Base-by-base conservation (phyloP, 2,329 filamentous ascomycete species). In the Fusarium odoratissimum region DNA sequence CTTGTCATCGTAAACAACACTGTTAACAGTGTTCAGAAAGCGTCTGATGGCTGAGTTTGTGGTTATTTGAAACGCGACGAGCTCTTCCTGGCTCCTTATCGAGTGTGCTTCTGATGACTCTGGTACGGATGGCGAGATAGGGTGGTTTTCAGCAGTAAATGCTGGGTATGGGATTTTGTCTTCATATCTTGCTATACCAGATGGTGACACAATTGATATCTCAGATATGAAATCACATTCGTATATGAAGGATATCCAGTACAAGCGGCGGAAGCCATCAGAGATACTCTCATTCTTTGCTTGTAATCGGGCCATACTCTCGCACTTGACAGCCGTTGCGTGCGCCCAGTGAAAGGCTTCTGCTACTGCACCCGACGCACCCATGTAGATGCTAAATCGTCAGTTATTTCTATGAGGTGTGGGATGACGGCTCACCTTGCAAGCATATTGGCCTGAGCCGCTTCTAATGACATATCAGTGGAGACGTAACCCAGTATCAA, bases 221-320 rank as follows among this genome's bases (percentile, higher is more conserved):
- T 79, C 79, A 0, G 79, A 79, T 12, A 77, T 72, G 33, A 79
- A 80, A 35, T 80, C 79, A 1, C 79, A 78, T 33, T 80, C 79
- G 42, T 75, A 76, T 6, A 80, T 79, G 13, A 78, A 79, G 1
- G 76, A 74, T 7, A 80, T 67, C 79, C 79, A 80, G 31, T 76
- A 80, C 5, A 80, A 30, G 4, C 78, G 72, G 1, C 76, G 54
- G 38, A 80, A 79, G 0, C 71, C 54, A 28, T 80, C 78, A 1
- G 76, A 37, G 67, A 66, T 17, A 17, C 4, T 23, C 10, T 60
- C 49, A 0, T 2, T 17, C 40, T 37, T 31, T 44, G 51, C 23
- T 31, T 69, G 75, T 16, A 31, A 57, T 11, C 55, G 64, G 8
- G 74, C 75, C 8, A 80, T 71, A 3, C 62, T 68, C 42, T 79